phyloP scores from a whole-genome alignment of 2,329 filamentous ascomycete species.

The Diaporthe humulicola region DNA sequence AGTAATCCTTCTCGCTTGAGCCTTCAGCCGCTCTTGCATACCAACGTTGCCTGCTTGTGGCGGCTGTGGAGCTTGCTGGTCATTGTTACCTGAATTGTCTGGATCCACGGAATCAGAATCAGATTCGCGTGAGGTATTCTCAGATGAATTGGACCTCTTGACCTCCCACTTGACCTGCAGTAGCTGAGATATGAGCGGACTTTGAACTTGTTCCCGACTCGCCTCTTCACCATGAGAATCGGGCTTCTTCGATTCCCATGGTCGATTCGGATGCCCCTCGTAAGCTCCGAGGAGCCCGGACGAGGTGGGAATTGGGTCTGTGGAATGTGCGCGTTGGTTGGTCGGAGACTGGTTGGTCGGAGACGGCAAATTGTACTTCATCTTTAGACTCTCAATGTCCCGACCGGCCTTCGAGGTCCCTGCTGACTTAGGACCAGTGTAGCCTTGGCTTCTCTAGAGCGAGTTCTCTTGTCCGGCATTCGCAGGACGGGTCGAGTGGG shows the following conservation, averaged over 20 bases:
- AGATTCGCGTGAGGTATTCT: neutral
- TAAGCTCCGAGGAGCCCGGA: too few species aligned
- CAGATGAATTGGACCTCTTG: too few species aligned
- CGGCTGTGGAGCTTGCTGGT: neutral
- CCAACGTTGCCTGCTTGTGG: neutral
- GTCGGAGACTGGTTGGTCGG: too few species aligned
- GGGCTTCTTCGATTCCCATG: neutral
- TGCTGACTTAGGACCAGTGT: neutral
- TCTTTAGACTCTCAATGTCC: neutral
- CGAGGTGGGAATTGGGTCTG: too few species aligned
- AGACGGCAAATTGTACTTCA: neutral
- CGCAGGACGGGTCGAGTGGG: neutral
- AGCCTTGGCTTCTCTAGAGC: neutral
- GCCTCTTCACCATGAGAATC: too few species aligned
- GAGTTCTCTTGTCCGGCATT: neutral
- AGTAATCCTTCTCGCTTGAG: neutral
- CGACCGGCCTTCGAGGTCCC: neutral
- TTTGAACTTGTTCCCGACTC: too few species aligned
- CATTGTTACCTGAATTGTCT: neutral
- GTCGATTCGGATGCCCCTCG: too few species aligned
- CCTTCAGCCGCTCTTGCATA: neutral
- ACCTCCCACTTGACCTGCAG: too few species aligned
- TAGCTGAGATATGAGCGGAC: too few species aligned
- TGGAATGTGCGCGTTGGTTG: too few species aligned
- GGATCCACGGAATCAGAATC: neutral